phyloP scores from a whole-genome alignment of 1,139 yeast species.

The Groenewaldozyma sp. region DNA sequence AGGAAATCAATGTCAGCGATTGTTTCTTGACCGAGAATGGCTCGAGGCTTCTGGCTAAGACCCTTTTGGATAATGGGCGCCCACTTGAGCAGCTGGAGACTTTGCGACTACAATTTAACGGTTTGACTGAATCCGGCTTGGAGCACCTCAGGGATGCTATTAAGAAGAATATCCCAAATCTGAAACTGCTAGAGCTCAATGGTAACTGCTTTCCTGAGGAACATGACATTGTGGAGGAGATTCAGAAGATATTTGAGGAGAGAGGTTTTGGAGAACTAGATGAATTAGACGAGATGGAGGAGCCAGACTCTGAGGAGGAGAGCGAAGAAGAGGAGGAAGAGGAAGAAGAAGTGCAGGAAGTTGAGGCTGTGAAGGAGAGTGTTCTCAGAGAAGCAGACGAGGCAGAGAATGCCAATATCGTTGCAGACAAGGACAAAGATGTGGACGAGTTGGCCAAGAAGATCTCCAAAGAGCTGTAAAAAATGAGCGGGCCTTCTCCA shows the following conservation, averaged over 20 bases:
- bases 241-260: conserved; percentile 55
- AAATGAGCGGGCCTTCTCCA: conserved; percentile 3
- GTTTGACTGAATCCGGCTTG: conserved; percentile 62
- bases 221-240: conserved; percentile 44
- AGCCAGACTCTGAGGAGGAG: conserved; percentile 76
- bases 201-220: conserved; percentile 90
- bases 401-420: conserved; percentile 30
- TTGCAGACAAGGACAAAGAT: conserved; percentile 31
- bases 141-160: conserved; percentile 46
- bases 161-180: conserved; percentile 46
- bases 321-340: conserved; percentile 65
- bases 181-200: conserved; percentile 67
- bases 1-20: conserved; percentile 80
- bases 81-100: conserved; percentile 36
- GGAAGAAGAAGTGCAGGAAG: conserved; percentile 47
- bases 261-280: conserved; percentile 78
- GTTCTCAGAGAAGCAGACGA: conserved; percentile 55
- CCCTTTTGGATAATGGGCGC: conserved; percentile 25
- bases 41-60: conserved; percentile 39
- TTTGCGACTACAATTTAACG: conserved; percentile 82
- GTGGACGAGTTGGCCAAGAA: conserved; percentile 56
- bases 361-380: conserved; percentile 46
- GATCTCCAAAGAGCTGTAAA: conserved; percentile 35
- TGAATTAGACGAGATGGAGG: conserved; percentile 91
- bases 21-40: conserved; percentile 79